Conservation (phyloP, 106 monocot species). For the Phalaenopsis equestris region DNA sequence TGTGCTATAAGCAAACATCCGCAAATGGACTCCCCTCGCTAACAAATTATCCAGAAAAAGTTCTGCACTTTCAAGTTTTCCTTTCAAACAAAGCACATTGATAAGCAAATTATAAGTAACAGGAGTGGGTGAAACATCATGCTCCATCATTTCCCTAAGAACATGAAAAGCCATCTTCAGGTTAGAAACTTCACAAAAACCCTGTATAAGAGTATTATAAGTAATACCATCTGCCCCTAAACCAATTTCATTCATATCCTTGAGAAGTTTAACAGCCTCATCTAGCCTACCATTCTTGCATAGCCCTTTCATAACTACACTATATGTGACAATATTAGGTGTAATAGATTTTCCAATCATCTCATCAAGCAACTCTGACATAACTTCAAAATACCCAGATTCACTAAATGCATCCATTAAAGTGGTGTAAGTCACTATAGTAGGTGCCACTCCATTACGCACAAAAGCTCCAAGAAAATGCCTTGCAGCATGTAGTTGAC, state of each 20-base stretch:
- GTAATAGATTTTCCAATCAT: slow-evolving; percentile 43
- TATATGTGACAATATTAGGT: slow-evolving; percentile 51
- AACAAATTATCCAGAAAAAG: slow-evolving; percentile 25
- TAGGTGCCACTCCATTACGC: slow-evolving; percentile 37
- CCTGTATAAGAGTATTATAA: slow-evolving; percentile 72
- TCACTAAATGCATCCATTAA: slow-evolving; percentile 56
- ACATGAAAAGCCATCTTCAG: slow-evolving; percentile 29
- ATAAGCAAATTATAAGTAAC: slow-evolving; percentile 65
- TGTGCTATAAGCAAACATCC: slow-evolving; percentile 61
- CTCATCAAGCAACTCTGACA: slow-evolving; percentile 41
- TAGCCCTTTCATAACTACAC: slow-evolving; percentile 68
- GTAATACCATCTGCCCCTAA: slow-evolving; percentile 41
- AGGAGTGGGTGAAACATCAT: slow-evolving; percentile 34
- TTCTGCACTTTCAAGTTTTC: slow-evolving; percentile 33
- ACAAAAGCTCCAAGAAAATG: slow-evolving; percentile 19
- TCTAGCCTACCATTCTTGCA: slow-evolving; percentile 32
- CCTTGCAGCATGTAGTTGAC: slow-evolving; percentile 27
- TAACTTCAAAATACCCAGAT: slow-evolving; percentile 23
- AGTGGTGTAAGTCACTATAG: slow-evolving; percentile 60
- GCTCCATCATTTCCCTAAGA: slow-evolving; percentile 29
- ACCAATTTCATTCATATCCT: slow-evolving; percentile 29
- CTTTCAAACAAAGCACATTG: slow-evolving; percentile 37
- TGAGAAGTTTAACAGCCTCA: slow-evolving; percentile 34
- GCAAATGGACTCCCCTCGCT: slow-evolving; percentile 29
- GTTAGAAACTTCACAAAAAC: slow-evolving; percentile 35